Evolutionary conservation across 306 rosid genomes (phyloP).

Genomic region (Gastrolobium villosum): DNA sequence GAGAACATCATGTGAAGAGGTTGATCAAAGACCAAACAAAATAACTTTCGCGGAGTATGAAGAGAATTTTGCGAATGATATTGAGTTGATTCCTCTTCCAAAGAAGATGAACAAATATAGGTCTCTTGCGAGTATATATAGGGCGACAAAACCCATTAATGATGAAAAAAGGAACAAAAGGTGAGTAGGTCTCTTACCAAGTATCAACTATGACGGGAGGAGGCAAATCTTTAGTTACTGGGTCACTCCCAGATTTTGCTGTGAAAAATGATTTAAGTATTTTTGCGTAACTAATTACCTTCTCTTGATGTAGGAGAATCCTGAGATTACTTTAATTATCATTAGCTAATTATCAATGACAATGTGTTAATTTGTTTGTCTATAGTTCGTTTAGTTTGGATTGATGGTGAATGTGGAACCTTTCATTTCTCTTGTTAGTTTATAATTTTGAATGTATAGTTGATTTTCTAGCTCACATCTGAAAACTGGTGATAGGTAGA

Average conservation of each 20-base stretch:
- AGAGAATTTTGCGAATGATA: slow-evolving; percentile 51
- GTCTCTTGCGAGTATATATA: slow-evolving; percentile 57
- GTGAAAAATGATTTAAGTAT: background rate
- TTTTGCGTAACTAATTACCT: background rate
- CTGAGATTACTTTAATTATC: background rate
- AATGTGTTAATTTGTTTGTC: background rate
- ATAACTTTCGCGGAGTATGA: slow-evolving; percentile 34
- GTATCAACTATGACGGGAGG: too few species aligned
- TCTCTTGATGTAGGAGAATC: background rate
- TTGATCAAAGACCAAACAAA: slow-evolving; percentile 37
- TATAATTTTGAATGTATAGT: background rate
- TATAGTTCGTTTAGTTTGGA: background rate
- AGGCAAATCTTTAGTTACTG: background rate
- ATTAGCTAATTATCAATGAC: background rate
- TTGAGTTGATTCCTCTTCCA: slow-evolving; percentile 26
- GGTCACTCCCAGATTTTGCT: background rate
- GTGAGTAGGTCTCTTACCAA: background rate
- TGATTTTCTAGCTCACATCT: background rate
- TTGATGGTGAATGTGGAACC: background rate
- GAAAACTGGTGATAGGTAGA: background rate
- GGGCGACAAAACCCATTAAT: slow-evolving; percentile 47
- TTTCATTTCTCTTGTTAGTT: slow-evolving; percentile 1
- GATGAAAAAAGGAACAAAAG: background rate
- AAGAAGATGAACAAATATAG: slow-evolving; percentile 58
- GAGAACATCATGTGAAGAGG: slow-evolving; percentile 1